phyloP scores from a whole-genome alignment of 495 filamentous ascomycete species.

The Clohesyomyces aquaticus region DNA sequence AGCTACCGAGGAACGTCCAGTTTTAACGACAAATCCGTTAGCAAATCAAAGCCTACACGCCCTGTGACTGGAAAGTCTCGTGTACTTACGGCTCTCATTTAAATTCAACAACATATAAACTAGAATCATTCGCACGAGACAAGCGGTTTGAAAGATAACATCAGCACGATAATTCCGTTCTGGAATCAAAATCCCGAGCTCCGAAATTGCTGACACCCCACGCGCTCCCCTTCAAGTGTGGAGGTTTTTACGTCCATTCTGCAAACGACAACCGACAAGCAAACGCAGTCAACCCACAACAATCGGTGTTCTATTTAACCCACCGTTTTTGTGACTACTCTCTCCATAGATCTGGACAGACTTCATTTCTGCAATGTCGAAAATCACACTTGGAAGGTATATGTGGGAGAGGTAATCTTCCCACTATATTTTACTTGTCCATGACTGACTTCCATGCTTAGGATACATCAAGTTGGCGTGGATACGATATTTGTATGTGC shows the following conservation, averaged over 20 bases:
- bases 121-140: no score
- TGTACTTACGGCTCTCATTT: background rate
- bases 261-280: background rate
- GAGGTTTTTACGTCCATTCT: background rate
- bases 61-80: background rate
- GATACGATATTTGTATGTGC: constrained; percentile 44
- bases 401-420: constrained; percentile 43
- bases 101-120: background rate
- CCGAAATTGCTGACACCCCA: background rate
- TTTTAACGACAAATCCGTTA: background rate
- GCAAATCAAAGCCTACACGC: background rate
- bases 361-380: constrained; percentile 31
- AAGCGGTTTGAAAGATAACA: no score
- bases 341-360: background rate
- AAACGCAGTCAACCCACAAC: background rate
- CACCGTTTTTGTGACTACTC: background rate
- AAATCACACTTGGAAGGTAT: constrained; percentile 45
- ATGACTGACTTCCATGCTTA: background rate
- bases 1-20: background rate
- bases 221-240: no score
- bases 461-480: constrained; percentile 45
- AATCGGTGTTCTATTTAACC: background rate
- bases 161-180: no score
- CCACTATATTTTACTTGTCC: background rate
- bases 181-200: background rate